Evolutionary conservation across 495 filamentous ascomycete species (phyloP).

Genomic region (Cercophora samala): DNA sequence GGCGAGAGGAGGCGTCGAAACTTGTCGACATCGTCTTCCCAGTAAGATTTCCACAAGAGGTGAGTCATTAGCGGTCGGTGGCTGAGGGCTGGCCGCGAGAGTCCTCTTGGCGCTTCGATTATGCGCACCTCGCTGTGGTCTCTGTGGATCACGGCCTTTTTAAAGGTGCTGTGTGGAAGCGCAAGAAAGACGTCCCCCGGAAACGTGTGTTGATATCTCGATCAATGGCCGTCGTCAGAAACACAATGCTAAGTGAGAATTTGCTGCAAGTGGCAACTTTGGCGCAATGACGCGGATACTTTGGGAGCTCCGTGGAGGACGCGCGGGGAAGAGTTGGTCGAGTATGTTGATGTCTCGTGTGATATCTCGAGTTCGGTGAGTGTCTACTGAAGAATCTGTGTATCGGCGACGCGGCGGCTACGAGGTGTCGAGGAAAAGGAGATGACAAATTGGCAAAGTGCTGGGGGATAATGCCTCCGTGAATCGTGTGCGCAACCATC

Average conservation of each 20-base stretch:
- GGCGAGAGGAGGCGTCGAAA: conserved; percentile 80
- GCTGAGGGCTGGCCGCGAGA: conserved; percentile 23
- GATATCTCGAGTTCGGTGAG: not conserved
- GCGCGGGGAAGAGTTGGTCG: too few species aligned
- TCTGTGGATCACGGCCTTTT: conserved; percentile 77
- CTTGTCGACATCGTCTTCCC: conserved; percentile 90
- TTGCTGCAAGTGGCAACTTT: conserved; percentile 21
- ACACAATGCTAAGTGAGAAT: conserved; percentile 15
- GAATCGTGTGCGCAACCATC: conserved; percentile 15
- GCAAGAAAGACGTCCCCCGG: conserved; percentile 31
- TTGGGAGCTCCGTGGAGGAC: conserved; percentile 7
- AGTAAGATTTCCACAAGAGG: conserved; percentile 91
- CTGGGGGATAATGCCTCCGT: not conserved
- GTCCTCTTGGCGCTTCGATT: conserved; percentile 51
- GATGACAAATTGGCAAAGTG: not conserved
- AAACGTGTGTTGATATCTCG: conserved; percentile 1
- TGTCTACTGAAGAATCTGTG: not conserved
- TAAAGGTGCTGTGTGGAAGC: conserved; percentile 60
- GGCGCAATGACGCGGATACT: conserved; percentile 16
- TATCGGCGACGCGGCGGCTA: not conserved
- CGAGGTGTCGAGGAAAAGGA: not conserved
- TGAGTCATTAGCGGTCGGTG: conserved; percentile 75
- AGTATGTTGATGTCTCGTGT: not conserved
- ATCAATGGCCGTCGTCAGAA: not conserved
- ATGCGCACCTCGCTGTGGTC: conserved; percentile 76